Base-by-base conservation (phyloP, 1,284 basidiomycete species). In the Sutorius eximius region DNA sequence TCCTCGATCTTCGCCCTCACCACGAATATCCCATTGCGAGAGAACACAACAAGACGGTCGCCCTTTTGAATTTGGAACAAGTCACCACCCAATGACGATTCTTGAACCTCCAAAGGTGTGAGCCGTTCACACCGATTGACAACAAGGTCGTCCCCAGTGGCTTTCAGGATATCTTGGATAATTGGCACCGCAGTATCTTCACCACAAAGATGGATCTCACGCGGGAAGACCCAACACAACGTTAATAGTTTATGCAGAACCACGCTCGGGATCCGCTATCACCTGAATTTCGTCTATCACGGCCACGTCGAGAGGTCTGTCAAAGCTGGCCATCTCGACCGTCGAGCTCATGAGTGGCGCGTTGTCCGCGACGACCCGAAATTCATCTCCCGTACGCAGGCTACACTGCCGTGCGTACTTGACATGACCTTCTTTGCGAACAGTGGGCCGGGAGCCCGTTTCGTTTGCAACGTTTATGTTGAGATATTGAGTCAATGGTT, bases 261-360 rank as follows among this genome's bases (percentile, higher is more conserved):
- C 96, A 12, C 96, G 86, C 6, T 85, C 77, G 0, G 75, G 66
- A 69, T 98, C 93, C 0, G 82, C 85, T 18, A 99, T 85, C 90
- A 99, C 91, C 76, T 99, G 97, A 53, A 99, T 98, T 75, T 99
- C 96, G 71, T 99, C 96, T 42, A 99, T 78, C 50, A 99, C 95
- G 0, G 87, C 95, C 11, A 98, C 93, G 52, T 98, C 93, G 64
- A 81, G 83, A 0, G 65, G 55, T 16, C 61, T 62, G 1, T 60
- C 54, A 1, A 77, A 62, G 3, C 80, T 77, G n/a, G 92, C 71
- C 95, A 98, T 99, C 77, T 98, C 96, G 57, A 98, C 89, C 1
- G 96, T 98, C 71, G 93, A 95, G 63, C 87, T 87, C 10, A 81
- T 59, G 78, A n/a, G n/a, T n/a, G n/a, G n/a, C n/a, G n/a, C n/a